phyloP scores from a whole-genome alignment of 2,329 filamentous ascomycete species.

The Aphanocladium album region DNA sequence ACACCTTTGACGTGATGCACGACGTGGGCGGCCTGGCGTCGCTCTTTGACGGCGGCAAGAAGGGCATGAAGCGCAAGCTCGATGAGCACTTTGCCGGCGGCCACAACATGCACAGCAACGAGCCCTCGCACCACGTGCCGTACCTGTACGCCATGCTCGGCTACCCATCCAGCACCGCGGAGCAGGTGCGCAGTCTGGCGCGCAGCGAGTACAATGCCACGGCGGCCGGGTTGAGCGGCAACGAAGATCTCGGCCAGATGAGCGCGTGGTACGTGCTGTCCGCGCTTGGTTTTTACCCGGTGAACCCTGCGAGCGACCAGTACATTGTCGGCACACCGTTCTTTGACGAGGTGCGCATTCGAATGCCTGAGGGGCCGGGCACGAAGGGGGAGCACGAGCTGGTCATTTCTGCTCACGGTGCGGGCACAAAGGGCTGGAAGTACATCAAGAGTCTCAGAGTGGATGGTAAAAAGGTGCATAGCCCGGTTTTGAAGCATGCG shows the following conservation, averaged over 20 bases:
- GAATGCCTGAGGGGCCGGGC: conserved; percentile 28
- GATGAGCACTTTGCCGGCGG: conserved; percentile 40
- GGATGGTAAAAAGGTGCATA: conserved; percentile 30
- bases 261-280: conserved; percentile 46
- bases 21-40: conserved; percentile 36
- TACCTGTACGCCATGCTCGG: conserved; percentile 42
- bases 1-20: conserved; percentile 45
- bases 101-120: conserved; percentile 43
- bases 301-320: conserved; percentile 39
- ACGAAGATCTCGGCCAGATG: conserved; percentile 47
- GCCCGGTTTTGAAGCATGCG: conserved; percentile 33
- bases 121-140: conserved; percentile 43
- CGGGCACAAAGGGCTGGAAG: conserved; percentile 27
- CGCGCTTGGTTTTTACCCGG: conserved; percentile 42
- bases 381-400: conserved; percentile 20
- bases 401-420: conserved; percentile 37
- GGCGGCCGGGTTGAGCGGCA: conserved; percentile 39
- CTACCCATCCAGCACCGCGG: conserved; percentile 32
- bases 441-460: conserved; percentile 37
- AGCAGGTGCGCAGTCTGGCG: conserved; percentile 32
- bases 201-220: conserved; percentile 41
- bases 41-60: conserved; percentile 32
- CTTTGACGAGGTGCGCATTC: conserved; percentile 38
- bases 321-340: conserved; percentile 42
- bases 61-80: conserved; percentile 35